Conservation (phyloP, 106 monocot species). For the Dioscorea zingiberensis region DNA sequence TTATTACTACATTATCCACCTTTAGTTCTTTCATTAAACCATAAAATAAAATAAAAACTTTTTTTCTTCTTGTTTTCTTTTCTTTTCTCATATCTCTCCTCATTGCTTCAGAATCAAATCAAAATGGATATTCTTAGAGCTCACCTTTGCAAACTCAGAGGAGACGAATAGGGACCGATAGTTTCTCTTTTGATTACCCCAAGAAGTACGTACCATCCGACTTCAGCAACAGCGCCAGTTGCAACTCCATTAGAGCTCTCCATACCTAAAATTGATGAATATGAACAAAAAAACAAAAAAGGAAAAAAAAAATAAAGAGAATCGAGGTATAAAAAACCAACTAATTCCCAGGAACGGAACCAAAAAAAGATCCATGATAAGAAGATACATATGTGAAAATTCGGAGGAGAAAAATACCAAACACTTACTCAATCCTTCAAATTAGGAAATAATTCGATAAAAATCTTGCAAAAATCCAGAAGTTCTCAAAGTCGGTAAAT, state of each 20-base stretch:
- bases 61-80: neutral
- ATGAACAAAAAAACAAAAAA: no score
- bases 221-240: slow-evolving; percentile 10
- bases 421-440: no score
- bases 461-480: no score
- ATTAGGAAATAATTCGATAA: no score
- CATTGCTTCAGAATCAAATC: neutral
- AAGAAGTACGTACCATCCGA: slow-evolving; percentile 82
- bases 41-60: neutral
- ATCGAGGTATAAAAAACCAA: no score
- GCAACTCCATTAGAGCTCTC: slow-evolving; percentile 12
- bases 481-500: no score
- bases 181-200: slow-evolving; percentile 62
- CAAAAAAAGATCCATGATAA: no score
- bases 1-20: neutral
- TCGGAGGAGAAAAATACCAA: no score
- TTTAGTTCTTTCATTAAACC: neutral
- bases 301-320: no score
- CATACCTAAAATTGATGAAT: slow-evolving; percentile 15
- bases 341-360: no score
- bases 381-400: no score
- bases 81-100: no score
- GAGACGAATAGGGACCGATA: slow-evolving; percentile 68
- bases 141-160: slow-evolving; percentile 73
- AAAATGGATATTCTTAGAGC: neutral